These are phyloP conservation scores for Begonia peltatifolia DNA, from an alignment of 306 rosid genomes.

Conservation along the genomic window DNA sequence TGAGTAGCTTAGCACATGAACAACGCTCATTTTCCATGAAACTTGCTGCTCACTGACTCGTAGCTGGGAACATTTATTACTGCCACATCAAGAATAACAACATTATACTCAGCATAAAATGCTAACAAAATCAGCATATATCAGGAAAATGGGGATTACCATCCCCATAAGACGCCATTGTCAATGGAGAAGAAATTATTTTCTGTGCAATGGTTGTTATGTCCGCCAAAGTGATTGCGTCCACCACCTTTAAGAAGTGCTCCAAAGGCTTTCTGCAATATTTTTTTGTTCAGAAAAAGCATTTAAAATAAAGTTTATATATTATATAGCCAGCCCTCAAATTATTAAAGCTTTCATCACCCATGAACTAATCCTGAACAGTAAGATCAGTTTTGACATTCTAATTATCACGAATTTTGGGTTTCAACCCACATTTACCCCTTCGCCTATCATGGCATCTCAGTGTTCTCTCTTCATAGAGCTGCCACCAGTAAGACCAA, in stretches of 20 bases:
- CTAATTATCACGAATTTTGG: no score
- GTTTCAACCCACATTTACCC: no score
- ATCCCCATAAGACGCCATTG: constrained; percentile 88
- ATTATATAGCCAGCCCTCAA: no score
- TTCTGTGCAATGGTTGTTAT: constrained; percentile 41
- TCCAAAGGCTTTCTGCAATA: constrained; percentile 77
- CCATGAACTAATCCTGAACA: no score
- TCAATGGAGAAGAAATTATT: constrained; percentile 83
- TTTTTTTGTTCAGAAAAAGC: neutral
- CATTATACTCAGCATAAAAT: neutral
- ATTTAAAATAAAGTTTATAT: no score
- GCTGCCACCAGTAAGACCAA: no score
- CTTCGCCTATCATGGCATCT: no score
- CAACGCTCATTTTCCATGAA: constrained; percentile 49
- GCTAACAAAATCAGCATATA: neutral
- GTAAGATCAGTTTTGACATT: no score
- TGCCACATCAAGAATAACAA: constrained; percentile 19
- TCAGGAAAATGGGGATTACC: constrained; percentile 24
- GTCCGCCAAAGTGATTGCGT: constrained; percentile 61
- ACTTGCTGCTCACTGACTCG: constrained; percentile 51
- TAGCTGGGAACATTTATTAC: constrained; percentile 70
- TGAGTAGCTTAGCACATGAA: no score
- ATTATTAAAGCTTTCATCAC: no score
- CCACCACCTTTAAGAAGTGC: constrained; percentile 69
- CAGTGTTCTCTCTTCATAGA: no score